These are phyloP conservation scores for Monilinia aucupariae DNA, from an alignment of 2,329 filamentous ascomycete species.

Conservation along the genomic window DNA sequence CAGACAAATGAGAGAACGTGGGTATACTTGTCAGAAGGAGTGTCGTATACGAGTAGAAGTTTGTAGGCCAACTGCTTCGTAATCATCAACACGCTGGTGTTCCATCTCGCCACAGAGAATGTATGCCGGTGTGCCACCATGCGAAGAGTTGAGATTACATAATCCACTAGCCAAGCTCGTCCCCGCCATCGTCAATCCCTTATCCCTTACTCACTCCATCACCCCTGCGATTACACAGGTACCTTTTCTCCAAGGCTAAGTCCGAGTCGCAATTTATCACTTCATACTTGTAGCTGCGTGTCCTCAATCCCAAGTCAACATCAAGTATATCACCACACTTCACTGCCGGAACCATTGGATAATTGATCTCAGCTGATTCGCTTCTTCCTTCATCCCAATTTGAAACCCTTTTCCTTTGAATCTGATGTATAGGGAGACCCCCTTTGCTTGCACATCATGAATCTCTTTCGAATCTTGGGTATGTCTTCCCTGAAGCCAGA, in stretches of 20 bases:
- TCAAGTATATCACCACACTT: background rate
- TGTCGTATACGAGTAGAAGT: conserved; percentile 21
- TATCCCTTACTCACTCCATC: background rate
- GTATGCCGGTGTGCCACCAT: no score
- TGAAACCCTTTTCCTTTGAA: conserved; percentile 6
- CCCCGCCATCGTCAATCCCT: conserved; percentile 2
- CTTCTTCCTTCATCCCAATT: background rate
- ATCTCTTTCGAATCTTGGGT: conserved; percentile 66
- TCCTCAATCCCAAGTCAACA: conserved; percentile 23
- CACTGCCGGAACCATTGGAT: background rate
- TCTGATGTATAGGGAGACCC: conserved; percentile 7
- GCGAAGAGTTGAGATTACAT: background rate
- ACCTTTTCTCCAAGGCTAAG: conserved; percentile 13
- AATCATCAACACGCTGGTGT: no score
- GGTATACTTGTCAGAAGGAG: background rate
- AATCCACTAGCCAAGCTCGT: background rate
- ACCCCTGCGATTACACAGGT: conserved; percentile 9
- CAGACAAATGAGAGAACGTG: background rate
- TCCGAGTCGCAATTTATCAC: conserved; percentile 2
- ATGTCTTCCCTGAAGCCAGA: conserved; percentile 19
- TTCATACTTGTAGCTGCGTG: conserved; percentile 25
- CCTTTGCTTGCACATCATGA: conserved; percentile 47
- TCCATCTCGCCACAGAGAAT: conserved; percentile 3
- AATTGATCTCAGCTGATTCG: background rate
- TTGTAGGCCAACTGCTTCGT: conserved; percentile 33